Base-by-base conservation (phyloP, 148 eudicot genomes). In the Vaccinium vitisidaea region DNA sequence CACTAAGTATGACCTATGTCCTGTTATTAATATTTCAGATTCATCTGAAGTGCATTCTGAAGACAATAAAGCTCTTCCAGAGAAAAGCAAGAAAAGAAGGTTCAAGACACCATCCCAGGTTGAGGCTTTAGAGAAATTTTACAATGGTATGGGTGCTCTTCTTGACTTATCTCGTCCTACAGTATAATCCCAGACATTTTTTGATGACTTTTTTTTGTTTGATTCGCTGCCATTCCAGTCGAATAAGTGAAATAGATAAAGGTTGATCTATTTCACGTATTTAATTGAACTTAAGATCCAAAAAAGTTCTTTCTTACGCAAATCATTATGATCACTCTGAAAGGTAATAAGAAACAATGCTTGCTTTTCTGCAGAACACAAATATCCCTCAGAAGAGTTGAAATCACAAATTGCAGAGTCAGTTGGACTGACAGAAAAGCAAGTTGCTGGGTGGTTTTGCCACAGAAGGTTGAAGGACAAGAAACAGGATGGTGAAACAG, bases 361-460 rank as follows among this genome's bases (percentile, higher is more conserved):
- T 30, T 67, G 52, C 54, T 21, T 86, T 82, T 85, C 30, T 58
- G 74, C 96, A 97, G 99, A 97, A 56, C 92, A 97, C 88, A 97
- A 94, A 81, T 94, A 97, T 86, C 99, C 99, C 43, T 85, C 96
- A 19, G 98, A 94, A 84, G 80, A 93, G 49, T 82, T 91, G 92
- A 97, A 94, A 90, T 74, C 86, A 65, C 88, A 91, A 69, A 90
- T 95, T 71, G 98, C 99, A 36, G 88, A 88, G 79, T 89, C 90
- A 80, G 58, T 94, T 85, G 93, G 91, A 56, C 87, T 97, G 88
- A 88, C 99, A 39, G 99, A 95, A 82, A 97, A 94, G 88, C 99
- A 97, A 89, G 86, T 97, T 84, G 92, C 99, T 52, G 98, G 99
- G 54, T 97, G 99, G 99, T 93, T 97, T 89, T 97, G 99, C 90